Evolutionary conservation across 345 rosid species (phyloP), one percentile per base, ranked within the genome.

Genomic region (Adansonia digitata): DNA sequence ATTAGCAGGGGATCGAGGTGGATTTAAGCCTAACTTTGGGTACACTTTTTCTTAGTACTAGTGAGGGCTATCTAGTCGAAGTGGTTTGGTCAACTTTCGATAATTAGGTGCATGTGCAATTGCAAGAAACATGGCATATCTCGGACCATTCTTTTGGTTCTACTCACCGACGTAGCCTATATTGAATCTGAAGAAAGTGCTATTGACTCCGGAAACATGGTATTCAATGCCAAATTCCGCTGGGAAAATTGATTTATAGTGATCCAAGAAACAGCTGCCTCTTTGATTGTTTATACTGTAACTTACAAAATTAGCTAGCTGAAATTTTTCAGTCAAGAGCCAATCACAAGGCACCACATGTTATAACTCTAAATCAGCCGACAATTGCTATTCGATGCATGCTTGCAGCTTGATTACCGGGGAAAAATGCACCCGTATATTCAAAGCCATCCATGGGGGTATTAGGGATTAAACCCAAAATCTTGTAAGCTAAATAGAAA

Each of bases 1-100:
- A 48, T 18, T 18, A 29, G 3, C 40, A 0, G n/a, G 22, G 29
- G n/a, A n/a, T 40, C 6, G 24, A 26, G 5, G 59, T 31, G 60
- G 70, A 24, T 62, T 74, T 74, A 49, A 22, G 77, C 77, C 77
- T 62, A 74, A 74, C 24, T 10, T 63, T 35, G 61, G 60, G 57
- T 49, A 13, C 45, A 37, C 27, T 12, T 51, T n/a, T 12, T 52
- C 12, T 26, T 8, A 22, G 52, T 3, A n/a, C n/a, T n/a, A n/a
- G n/a, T 14, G 8, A 5, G 39, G 40, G 29, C 10, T 13, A 26
- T 45, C 5, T 10, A 57, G 65, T 26, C 37, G 8, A 40, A 73
- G 13, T 73, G 22, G 34, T 57, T 49, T 46, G 29, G 46, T 74
- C 76, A 60, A 73, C 15, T 26, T 55, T 72, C 14, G 22, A 40